phyloP scores from a whole-genome alignment of 2,329 filamentous ascomycete species.

The Diaporthe destruens region DNA sequence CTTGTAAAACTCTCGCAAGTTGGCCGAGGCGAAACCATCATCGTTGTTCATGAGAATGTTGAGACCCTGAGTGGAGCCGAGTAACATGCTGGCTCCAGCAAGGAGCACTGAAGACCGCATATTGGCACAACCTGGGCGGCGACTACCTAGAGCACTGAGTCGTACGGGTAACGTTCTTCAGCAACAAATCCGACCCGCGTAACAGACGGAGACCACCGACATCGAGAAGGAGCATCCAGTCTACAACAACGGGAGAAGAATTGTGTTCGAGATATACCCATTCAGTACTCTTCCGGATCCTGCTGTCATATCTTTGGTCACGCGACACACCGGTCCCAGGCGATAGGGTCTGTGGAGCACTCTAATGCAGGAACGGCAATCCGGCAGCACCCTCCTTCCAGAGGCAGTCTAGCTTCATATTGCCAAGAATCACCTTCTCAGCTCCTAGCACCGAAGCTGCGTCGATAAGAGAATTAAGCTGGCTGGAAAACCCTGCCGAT shows the following conservation, averaged over 20 bases:
- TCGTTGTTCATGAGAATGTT: constrained; percentile 47
- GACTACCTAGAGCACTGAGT: not conserved
- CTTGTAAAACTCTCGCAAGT: constrained; percentile 56
- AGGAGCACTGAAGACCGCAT: constrained; percentile 12
- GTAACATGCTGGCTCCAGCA: not conserved
- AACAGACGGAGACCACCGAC: not conserved
- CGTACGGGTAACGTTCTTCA: not conserved
- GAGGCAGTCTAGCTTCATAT: constrained; percentile 12
- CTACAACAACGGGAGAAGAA: not conserved
- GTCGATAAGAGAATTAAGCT: not conserved
- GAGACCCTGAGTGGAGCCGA: not conserved
- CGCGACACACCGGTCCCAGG: not conserved
- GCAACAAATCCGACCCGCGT: not conserved
- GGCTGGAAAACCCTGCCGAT: not conserved
- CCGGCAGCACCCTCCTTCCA: constrained; percentile 12
- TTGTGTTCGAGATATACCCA: not conserved
- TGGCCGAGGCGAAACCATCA: constrained; percentile 57
- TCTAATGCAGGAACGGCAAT: constrained; percentile 20
- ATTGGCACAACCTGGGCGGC: not conserved
- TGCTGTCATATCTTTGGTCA: not conserved
- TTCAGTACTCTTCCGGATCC: not conserved
- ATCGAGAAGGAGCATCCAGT: not conserved
- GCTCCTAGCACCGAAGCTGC: not conserved
- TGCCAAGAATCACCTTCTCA: constrained; percentile 12
- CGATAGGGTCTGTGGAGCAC: constrained; percentile 17